Percentiles rank a stretch among this genome's conserved stretches.
Conservation (phyloP, 768 basidiomycete species). For the Psilocybe sp. region DNA sequence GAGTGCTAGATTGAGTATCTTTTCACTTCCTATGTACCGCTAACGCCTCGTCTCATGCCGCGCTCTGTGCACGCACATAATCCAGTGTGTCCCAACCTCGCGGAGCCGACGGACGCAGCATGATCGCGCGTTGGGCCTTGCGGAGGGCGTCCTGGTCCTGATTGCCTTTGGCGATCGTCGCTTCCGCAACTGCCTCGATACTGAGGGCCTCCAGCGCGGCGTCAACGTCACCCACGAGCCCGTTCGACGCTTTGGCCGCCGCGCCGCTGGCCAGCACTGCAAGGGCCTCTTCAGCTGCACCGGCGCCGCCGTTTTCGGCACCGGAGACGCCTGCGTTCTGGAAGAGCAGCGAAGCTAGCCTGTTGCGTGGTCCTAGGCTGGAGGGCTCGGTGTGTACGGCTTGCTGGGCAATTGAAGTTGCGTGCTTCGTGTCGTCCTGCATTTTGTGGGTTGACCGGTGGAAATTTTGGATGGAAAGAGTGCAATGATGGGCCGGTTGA, state of each 20-base stretch:
- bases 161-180: slow-evolving; percentile 14
- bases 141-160: slow-evolving; percentile 25
- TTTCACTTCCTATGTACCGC: too few species aligned
- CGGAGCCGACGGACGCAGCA: slow-evolving; percentile 53
- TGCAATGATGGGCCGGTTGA: not conserved
- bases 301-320: slow-evolving; percentile 37
- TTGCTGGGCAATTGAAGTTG: slow-evolving; percentile 52
- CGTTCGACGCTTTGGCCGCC: slow-evolving; percentile 4
- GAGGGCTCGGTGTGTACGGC: slow-evolving; percentile 56
- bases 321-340: slow-evolving; percentile 42
- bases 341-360: slow-evolving; percentile 54
- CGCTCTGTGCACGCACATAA: slow-evolving; percentile 37
- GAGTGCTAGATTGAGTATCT: too few species aligned
- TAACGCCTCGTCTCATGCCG: not conserved
- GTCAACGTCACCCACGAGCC: slow-evolving; percentile 26
- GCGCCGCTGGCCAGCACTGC: slow-evolving; percentile 16
- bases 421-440: slow-evolving; percentile 31
- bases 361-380: slow-evolving; percentile 39
- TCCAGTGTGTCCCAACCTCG: slow-evolving; percentile 61
- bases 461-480: not conserved
- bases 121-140: slow-evolving; percentile 60
- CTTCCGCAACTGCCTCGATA: slow-evolving; percentile 48
- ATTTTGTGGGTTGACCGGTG: not conserved
- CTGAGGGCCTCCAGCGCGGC: slow-evolving; percentile 40
- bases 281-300: slow-evolving; percentile 1